Percentiles rank a stretch among this genome's conserved stretches.
Evolutionary conservation across 768 basidiomycete species (phyloP).

Genomic region (Mycena leptocephala): DNA sequence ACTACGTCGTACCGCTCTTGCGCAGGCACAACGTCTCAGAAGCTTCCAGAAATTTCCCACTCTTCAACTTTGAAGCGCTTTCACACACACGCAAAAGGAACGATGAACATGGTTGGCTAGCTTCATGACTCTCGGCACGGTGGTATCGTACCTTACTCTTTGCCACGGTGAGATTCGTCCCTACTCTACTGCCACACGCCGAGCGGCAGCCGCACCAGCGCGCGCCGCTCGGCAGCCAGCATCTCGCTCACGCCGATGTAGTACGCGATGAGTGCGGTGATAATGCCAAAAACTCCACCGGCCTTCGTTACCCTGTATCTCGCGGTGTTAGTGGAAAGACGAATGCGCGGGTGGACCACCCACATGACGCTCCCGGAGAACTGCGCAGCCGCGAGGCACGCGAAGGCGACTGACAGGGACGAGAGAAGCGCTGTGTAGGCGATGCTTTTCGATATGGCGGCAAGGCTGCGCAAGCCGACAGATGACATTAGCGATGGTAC

Average conservation of each 20-base stretch:
- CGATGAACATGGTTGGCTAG: neutral
- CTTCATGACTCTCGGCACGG: too few species aligned
- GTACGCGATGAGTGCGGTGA: slow-evolving; percentile 65
- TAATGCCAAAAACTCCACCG: slow-evolving; percentile 62
- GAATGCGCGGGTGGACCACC: slow-evolving; percentile 17
- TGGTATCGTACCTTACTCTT: too few species aligned
- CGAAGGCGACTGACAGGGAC: slow-evolving; percentile 58
- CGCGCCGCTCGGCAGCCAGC: slow-evolving; percentile 57
- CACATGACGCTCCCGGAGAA: slow-evolving; percentile 49
- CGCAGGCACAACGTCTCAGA: too few species aligned
- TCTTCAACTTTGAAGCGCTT: neutral
- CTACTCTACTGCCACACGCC: neutral
- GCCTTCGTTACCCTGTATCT: slow-evolving; percentile 54
- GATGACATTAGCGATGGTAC: neutral
- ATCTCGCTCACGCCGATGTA: slow-evolving; percentile 64
- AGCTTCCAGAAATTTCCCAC: neutral
- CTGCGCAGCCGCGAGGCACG: slow-evolving; percentile 58
- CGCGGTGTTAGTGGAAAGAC: neutral
- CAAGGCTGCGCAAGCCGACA: slow-evolving; percentile 50
- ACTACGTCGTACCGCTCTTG: too few species aligned
- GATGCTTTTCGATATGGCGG: slow-evolving; percentile 55
- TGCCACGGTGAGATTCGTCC: neutral
- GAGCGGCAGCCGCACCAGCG: slow-evolving; percentile 55
- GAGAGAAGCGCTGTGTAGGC: slow-evolving; percentile 58
- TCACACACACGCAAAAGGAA: neutral